Base-by-base conservation (phyloP, 345 rosid genomes). In the Citropsis articulata region DNA sequence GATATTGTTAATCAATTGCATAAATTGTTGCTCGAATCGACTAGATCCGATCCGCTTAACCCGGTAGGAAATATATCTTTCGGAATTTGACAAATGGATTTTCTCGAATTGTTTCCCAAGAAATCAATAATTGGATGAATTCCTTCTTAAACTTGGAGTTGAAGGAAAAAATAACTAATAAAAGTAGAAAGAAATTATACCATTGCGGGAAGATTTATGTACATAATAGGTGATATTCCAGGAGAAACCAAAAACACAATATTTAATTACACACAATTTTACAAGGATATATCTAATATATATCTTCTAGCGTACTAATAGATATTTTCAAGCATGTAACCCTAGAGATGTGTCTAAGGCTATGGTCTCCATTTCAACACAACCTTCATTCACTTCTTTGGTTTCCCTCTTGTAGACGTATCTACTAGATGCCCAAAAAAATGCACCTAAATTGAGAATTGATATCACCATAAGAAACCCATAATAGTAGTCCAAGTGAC, bases 401-500 rank as follows among this genome's bases (percentile, higher is more conserved):
- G 65, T 80, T 81, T 93, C 97, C 79, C 79, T 86, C 87, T 93
- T 94, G 88, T 94, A 94, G 59, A 88, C 81, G 70, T 87, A 90
- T 81, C 85, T 84, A 68, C 85, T 87, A 0, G 97, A 87, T 67
- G 92, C 97, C 95, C 93, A 90, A 55, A 89, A 48, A 81, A 91
- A 94, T 12, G 85, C 87, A 25, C 88, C 95, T 56, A 91, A 75
- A 80, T 94, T 94, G 48, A 88, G 75, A 0, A 88, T 40, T 7
- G 97, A 90, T 19, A 91, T 79, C 50, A 89, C 86, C 86, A 93
- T 6, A 36, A 95, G 86, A 80, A 95, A 95, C 13, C 92, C 97
- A 75, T 95, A 95, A 74, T 93, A 95, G 79, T 91, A 93, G 85
- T 95, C 95, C 82, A 95, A 82, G 76, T 90, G 89, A 69, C 86